A percentile compares a stretch with the other conserved stretches of the same genome.
Evolutionary conservation across 2,329 filamentous ascomycete species (phyloP).

Genomic region (Botrytis aclada): DNA sequence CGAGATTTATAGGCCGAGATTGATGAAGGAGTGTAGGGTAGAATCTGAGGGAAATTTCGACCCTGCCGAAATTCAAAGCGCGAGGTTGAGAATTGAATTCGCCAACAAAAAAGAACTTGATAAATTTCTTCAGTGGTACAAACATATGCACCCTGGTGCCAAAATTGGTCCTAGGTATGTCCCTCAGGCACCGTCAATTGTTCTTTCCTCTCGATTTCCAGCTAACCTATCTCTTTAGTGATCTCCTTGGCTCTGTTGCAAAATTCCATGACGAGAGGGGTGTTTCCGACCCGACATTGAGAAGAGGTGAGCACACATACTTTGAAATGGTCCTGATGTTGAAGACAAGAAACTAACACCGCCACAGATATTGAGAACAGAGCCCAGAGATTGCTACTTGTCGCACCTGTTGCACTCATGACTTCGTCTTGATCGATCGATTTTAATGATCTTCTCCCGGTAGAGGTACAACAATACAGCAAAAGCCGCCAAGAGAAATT

Average conservation of each 20-base stretch:
- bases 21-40: not conserved
- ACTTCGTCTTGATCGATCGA: not conserved
- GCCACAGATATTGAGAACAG: slow-evolving; percentile 3
- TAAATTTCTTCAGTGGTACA: not conserved
- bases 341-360: not conserved
- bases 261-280: not conserved
- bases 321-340: no score
- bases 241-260: not conserved
- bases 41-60: not conserved
- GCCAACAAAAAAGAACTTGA: not conserved
- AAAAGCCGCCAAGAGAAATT: not conserved
- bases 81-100: slow-evolving; percentile 8
- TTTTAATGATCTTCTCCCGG: not conserved
- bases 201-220: not conserved
- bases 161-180: not conserved
- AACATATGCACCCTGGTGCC: not conserved
- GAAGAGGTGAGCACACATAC: not conserved
- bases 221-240: not conserved
- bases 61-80: not conserved
- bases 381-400: not conserved
- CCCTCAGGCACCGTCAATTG: no score
- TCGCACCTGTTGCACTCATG: not conserved
- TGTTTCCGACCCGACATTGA: not conserved
- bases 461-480: not conserved
- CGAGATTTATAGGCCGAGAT: slow-evolving; percentile 8